phyloP scores from a whole-genome alignment of 2,329 filamentous ascomycete genomes.

The Trichoderma polysporum region DNA sequence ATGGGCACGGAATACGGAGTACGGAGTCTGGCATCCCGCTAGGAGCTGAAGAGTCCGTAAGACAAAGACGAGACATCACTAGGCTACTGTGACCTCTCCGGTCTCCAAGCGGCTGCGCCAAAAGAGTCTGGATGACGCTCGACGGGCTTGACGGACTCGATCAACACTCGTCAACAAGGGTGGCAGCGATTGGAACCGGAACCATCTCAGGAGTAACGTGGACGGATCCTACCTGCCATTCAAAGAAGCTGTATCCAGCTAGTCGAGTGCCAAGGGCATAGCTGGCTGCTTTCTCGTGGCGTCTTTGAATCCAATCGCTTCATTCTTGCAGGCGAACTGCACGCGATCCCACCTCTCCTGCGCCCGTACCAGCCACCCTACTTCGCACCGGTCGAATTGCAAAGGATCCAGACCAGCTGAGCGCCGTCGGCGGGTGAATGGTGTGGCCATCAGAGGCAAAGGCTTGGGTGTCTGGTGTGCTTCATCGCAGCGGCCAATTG shows the following conservation, averaged over 20 bases:
- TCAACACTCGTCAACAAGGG: constrained; percentile 7
- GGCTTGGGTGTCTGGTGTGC: not conserved
- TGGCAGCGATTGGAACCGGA: constrained; percentile 12
- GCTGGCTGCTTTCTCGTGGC: constrained; percentile 14
- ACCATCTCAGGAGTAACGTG: constrained; percentile 16
- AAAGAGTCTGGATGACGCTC: not conserved
- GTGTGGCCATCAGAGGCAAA: not conserved
- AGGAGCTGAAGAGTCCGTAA: not conserved
- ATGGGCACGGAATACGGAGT: not conserved
- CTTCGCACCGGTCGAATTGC: constrained; percentile 2
- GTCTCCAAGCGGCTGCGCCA: not conserved
- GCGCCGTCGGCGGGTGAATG: not conserved
- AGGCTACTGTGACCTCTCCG: not conserved
- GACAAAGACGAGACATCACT: not conserved
- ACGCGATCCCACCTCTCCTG: constrained; percentile 19
- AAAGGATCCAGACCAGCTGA: constrained; percentile 13
- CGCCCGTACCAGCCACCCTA: constrained; percentile 14
- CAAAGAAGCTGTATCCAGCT: constrained; percentile 3
- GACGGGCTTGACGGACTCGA: not conserved
- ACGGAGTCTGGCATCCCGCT: not conserved
- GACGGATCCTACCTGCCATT: constrained; percentile 6
- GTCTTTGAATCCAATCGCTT: constrained; percentile 20
- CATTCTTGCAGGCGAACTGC: constrained; percentile 18
- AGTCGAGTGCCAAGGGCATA: constrained; percentile 4
- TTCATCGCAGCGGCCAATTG: not conserved